Base-by-base conservation (phyloP, 2,329 filamentous ascomycete species). In the Malbranchea zuffiana region DNA sequence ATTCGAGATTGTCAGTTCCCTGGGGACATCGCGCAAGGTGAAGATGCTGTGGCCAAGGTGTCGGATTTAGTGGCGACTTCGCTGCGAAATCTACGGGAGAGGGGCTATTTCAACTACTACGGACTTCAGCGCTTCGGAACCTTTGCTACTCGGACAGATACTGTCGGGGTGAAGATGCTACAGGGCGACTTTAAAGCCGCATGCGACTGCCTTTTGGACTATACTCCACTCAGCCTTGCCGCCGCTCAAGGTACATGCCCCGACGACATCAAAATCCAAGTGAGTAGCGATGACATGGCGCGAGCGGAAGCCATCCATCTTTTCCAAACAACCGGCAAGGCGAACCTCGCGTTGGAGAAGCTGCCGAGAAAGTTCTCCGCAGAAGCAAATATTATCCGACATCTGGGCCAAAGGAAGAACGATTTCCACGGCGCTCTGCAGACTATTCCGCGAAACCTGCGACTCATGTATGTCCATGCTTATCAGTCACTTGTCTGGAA, bases 401-500 rank as follows among this genome's bases (percentile, higher is more conserved):
- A 92, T 50, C 73, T 96, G 15, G 64, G 65, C 38, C 51, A 53
- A 17, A 40, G 69, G 15, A 61, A 62, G 25, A 71, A 70, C 28
- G 88, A 98, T 60, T 90, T 75, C 55, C 71, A 83, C 42, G 87
- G 87, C 16, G 85, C 90, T 1, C 61, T 98, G 35, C 73, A 80
- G 53, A 71, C 73, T 37, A 87, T 98, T 44, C 82, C 81, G 16
- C 74, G 87, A 12, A 84, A 82, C 32, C 68, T 96, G 50, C 75
- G 86, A 28, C 74, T 85, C 41, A 95, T 98, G 82, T 98, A 96
- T 55, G 79, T 94, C 11, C 90, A 98, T 57, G 88, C 90, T 4
- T 96, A 95, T 61, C 90, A 98, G 59, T 93, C 83, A 4, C 74
- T 86, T 24, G 78, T 98, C 6, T 98, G 88, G 88, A 98, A 98